These are phyloP conservation scores for Teunomyces tritomae DNA, from an alignment of 805 yeast genomes.

Conservation along the genomic window DNA sequence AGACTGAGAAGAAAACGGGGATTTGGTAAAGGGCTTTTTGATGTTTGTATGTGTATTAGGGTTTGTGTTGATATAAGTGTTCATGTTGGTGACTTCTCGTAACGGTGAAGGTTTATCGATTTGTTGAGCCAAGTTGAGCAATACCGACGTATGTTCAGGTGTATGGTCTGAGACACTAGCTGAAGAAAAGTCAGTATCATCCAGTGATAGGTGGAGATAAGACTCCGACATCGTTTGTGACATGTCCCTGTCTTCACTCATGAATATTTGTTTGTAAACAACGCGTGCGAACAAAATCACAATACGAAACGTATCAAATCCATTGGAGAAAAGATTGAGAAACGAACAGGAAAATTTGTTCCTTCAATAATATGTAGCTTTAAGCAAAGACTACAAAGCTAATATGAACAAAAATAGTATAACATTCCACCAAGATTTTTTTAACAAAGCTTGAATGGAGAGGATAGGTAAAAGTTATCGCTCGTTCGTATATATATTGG, in stretches of 20 bases:
- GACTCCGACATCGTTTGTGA: constrained; percentile 30
- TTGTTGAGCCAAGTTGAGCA: constrained; percentile 15
- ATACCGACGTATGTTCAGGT: constrained; percentile 6
- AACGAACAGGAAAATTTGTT: neutral
- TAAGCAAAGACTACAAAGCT: too few species aligned
- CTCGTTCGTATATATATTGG: too few species aligned
- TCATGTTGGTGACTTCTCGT: neutral
- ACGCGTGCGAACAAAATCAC: constrained; percentile 5
- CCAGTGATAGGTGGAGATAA: constrained; percentile 26
- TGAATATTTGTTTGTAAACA: constrained; percentile 7
- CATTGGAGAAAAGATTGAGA: neutral
- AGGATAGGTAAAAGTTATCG: too few species aligned
- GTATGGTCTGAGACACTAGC: constrained; percentile 1
- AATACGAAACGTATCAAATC: neutral
- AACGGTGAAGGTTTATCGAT: constrained; percentile 9
- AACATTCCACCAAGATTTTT: too few species aligned
- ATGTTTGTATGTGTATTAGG: neutral
- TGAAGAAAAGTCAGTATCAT: constrained; percentile 11
- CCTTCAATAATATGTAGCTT: too few species aligned
- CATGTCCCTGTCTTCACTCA: constrained; percentile 15
- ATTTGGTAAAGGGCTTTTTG: constrained; percentile 1
- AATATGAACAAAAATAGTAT: too few species aligned
- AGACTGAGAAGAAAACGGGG: constrained; percentile 23
- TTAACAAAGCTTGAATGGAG: too few species aligned
- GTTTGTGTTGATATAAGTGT: neutral